Conservation (phyloP, 257 asterid genomes). For the Nicotiana undulata region DNA sequence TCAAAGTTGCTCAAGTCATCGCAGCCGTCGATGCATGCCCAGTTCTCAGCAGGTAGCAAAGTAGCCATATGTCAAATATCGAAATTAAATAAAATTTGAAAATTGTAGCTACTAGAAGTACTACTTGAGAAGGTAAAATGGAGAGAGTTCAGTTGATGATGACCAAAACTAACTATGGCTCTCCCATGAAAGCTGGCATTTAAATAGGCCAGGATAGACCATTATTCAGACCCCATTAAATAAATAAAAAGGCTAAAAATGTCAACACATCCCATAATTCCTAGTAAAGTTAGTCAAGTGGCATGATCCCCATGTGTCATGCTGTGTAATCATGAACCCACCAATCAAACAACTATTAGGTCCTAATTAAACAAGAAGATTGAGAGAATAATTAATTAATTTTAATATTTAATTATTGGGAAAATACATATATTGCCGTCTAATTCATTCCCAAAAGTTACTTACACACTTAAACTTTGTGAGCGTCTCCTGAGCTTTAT, state of each 20-base stretch:
- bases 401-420: too few species aligned
- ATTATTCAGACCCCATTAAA: neutral
- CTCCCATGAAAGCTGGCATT: neutral
- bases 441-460: too few species aligned
- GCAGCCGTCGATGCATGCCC: constrained; percentile 1
- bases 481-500: neutral
- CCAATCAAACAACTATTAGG: neutral
- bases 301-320: constrained; percentile 16
- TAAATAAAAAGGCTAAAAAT: neutral
- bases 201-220: neutral
- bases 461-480: too few species aligned
- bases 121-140: neutral
- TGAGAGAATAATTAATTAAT: neutral
- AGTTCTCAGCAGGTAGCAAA: constrained; percentile 5
- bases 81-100: neutral
- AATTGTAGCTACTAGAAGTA: neutral
- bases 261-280: neutral
- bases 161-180: neutral
- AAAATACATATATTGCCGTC: too few species aligned
- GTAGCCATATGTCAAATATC: neutral
- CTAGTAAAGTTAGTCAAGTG: neutral
- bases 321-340: neutral
- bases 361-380: neutral
- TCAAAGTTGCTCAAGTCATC: constrained; percentile 1
- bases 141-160: neutral